Conservation (phyloP, 441 rosid species). For the Capsella rubella region DNA sequence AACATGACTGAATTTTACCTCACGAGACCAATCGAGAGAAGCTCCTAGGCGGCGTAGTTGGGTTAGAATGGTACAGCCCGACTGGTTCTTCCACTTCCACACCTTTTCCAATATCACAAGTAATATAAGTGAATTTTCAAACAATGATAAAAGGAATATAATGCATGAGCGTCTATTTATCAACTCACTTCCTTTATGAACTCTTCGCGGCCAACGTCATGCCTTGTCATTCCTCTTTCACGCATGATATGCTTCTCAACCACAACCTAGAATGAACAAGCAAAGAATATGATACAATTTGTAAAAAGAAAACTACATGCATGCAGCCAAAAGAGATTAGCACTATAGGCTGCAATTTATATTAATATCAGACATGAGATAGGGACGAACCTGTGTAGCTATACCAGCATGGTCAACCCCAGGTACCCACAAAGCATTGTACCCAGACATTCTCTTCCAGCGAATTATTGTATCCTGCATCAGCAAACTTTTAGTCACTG, state of each 20-base stretch:
- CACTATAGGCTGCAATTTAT: constrained; percentile 1
- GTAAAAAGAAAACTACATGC: constrained; percentile 12
- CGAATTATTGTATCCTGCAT: constrained; percentile 88
- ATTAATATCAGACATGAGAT: not conserved
- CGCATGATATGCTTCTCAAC: constrained; percentile 59
- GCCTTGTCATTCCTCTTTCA: constrained; percentile 70
- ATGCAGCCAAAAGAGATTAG: not conserved
- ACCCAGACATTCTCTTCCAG: constrained; percentile 89
- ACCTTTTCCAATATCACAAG: constrained; percentile 57
- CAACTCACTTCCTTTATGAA: constrained; percentile 73
- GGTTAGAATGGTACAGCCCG: constrained; percentile 75
- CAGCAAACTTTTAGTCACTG: constrained; percentile 17
- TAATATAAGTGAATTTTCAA: constrained; percentile 6
- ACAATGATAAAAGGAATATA: constrained; percentile 20
- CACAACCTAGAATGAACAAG: constrained; percentile 41
- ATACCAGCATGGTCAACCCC: constrained; percentile 98
- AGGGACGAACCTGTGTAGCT: constrained; percentile 66
- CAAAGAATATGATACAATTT: constrained; percentile 13
- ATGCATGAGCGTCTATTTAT: constrained; percentile 2
- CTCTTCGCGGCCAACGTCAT: constrained; percentile 84
- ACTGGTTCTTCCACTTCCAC: constrained; percentile 88
- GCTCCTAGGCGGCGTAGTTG: constrained; percentile 85
- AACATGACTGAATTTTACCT: constrained; percentile 55
- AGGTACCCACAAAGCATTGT: constrained; percentile 93
- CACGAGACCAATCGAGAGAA: constrained; percentile 98